These are phyloP conservation scores for Candida maesae DNA, from an alignment of 805 yeast species.

Conservation along the genomic window DNA sequence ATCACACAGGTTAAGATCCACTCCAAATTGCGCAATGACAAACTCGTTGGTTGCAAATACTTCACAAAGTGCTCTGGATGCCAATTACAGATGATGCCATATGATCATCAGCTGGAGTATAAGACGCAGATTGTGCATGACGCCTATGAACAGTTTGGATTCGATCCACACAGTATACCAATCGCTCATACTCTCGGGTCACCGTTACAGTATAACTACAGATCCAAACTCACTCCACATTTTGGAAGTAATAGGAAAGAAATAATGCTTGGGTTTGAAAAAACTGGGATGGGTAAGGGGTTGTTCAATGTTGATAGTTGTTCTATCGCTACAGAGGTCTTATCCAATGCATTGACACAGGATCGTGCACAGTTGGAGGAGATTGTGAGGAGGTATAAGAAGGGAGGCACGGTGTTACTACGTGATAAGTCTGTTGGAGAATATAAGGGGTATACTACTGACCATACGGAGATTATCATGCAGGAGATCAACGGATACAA, in stretches of 20 bases:
- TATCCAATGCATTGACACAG: slow-evolving; percentile 64
- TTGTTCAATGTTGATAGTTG: slow-evolving; percentile 89
- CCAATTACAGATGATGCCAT: slow-evolving; percentile 78
- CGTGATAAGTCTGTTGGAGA: slow-evolving; percentile 62
- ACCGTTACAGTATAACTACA: slow-evolving; percentile 68
- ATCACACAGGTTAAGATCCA: slow-evolving; percentile 45
- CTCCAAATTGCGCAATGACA: slow-evolving; percentile 48
- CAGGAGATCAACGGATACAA: slow-evolving; percentile 67
- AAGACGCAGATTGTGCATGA: slow-evolving; percentile 70
- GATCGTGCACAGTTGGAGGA: slow-evolving; percentile 56
- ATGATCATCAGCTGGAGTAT: slow-evolving; percentile 64
- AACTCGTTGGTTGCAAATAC: slow-evolving; percentile 58
- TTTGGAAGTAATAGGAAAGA: slow-evolving; percentile 62
- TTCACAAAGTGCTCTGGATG: slow-evolving; percentile 93
- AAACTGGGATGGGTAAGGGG: slow-evolving; percentile 43
- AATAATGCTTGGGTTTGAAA: slow-evolving; percentile 74
- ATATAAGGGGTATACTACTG: slow-evolving; percentile 58
- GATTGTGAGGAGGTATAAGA: slow-evolving; percentile 42
- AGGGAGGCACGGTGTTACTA: slow-evolving; percentile 84
- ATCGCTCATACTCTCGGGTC: slow-evolving; percentile 70
- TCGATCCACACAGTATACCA: slow-evolving; percentile 37
- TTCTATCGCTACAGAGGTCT: slow-evolving; percentile 76
- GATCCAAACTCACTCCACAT: slow-evolving; percentile 95
- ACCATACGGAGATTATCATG: slow-evolving; percentile 68
- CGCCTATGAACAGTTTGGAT: slow-evolving; percentile 77